Evolutionary conservation across 2,329 filamentous ascomycete genomes (phyloP), one percentile per base, ranked within the genome.

Genomic region (Colletotrichum costaricense): DNA sequence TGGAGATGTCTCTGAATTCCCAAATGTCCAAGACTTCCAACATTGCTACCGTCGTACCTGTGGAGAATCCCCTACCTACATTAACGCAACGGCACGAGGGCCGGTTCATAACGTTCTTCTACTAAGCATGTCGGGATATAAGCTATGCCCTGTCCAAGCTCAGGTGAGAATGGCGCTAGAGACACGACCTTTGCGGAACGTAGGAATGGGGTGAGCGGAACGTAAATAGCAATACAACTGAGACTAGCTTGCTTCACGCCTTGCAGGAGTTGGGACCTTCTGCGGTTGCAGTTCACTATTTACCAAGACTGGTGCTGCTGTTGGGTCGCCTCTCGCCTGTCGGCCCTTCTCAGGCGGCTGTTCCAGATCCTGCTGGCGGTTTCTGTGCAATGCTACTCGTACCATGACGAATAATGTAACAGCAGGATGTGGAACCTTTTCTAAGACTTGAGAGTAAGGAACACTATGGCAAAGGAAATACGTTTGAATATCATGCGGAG

Each of bases 331-430:
- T 54, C 28, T 9, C 33, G 12, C 46, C 46, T 54, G 46, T 9
- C 33, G 12, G 28, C 38, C 11, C 24, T 49, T 30, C 12, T 54
- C n/a, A 35, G 46, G 46, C 28, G n/a, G 49, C 35, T 38, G 42
- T 22, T 64, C 28, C n/a, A 55, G 62, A 64, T 64, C 62, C 30
- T 55, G 62, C 30, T 38, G 62, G 49, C 14, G 46, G 22, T 12
- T 55, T 22, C 8, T 35, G 22, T 38, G 8, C 1, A 22, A 49
- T 49, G 42, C 19, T 22, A 22, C 42, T 22, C 19, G 19, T 49
- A 49, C 42, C 42, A 22, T n/a, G 4, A 12, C 33, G 9, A 35
- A 9, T 49, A 11, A 49, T 49, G 38, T 19, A 8, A 22, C 7
- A 49, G 28, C n/a, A 19, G 49, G 28, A 28, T 33, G 14, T 30